A percentile compares a stretch with the other conserved stretches of the same genome.
Evolutionary conservation across 805 yeast genomes (phyloP).

Genomic region (Deakozyma indianensis): DNA sequence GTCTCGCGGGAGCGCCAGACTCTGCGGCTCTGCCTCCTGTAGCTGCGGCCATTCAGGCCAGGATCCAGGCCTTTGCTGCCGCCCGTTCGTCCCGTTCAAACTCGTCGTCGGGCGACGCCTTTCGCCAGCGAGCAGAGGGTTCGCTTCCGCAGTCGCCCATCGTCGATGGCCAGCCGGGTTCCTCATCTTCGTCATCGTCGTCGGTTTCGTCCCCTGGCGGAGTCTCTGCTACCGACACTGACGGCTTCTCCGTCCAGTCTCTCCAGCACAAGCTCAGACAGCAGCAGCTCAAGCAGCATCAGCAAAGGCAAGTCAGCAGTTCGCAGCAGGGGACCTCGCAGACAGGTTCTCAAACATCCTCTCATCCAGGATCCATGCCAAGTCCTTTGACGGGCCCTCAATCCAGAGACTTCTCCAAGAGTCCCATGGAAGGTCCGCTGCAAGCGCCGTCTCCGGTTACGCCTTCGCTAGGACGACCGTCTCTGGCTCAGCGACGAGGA

Average conservation of each 20-base stretch:
- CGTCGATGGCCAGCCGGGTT: background rate
- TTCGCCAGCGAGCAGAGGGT: background rate
- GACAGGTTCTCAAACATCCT: too few species aligned
- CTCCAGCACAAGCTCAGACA: background rate
- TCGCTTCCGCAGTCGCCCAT: background rate
- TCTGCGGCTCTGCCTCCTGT: conserved; percentile 2
- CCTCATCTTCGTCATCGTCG: background rate
- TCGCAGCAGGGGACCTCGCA: too few species aligned
- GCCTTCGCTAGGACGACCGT: background rate
- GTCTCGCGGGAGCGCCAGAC: background rate
- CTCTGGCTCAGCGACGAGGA: background rate
- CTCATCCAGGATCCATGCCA: background rate
- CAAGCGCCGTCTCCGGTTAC: background rate
- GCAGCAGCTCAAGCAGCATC: conserved; percentile 1
- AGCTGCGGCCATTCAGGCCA: conserved; percentile 68
- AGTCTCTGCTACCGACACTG: background rate
- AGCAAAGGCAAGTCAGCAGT: too few species aligned
- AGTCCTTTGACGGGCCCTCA: background rate
- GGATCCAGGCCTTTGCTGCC: conserved; percentile 77
- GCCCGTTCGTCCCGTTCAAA: conserved; percentile 41
- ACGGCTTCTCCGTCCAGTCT: background rate
- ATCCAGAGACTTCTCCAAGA: too few species aligned
- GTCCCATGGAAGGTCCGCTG: too few species aligned
- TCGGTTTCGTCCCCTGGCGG: background rate
- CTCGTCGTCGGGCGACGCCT: conserved; percentile 15